Base-by-base conservation (phyloP, 2,329 filamentous ascomycete species). In the Aaosphaeria pasadenensis region DNA sequence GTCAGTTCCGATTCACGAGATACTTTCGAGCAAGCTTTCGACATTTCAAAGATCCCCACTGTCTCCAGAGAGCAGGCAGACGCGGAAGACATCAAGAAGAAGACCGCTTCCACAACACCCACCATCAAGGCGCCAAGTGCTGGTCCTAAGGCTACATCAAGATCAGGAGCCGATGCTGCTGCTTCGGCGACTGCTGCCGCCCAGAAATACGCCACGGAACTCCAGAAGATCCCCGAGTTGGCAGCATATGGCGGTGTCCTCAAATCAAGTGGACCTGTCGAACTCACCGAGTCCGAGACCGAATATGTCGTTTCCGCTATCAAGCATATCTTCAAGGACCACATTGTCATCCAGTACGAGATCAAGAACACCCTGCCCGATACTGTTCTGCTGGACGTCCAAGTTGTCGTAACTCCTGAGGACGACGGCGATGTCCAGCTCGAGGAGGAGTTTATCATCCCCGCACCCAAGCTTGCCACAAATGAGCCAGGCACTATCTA, bases 271-370 rank as follows among this genome's bases (percentile, higher is more conserved):
- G 74, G 83, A 29, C 75, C 88, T 43, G 83, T 95, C 57, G 92
- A 96, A 72, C 85, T 99, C 53, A 97, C 94, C 13, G 94, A 99
- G 71, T 89, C 90, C 45, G 94, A 97, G 74, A 97, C 92, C 17
- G 94, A 99, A 72, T 99, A 99, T 62, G 91, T 96, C 44, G 94
- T 99, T 51, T 85, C 82, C 33, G 86, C 94, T 24, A 83, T 96
- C 72, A 99, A 99, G 78, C 94, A 99, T 69, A 85, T 99, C 63
- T 99, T 96, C 85, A 95, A 95, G 75, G 89, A 96, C 69, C 89
- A 97, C 66, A 79, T 99, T 64, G 92, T 99, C 32, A 77, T 99
- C 46, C 94, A 99, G 67, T 99, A 94, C 71, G 89, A 97, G 67
- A 85, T 99, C 71, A 97, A 95, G 80, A 99, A 99, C 77, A 99